phyloP scores from a whole-genome alignment of 2,329 filamentous ascomycete genomes.

The Calycina herbarum region DNA sequence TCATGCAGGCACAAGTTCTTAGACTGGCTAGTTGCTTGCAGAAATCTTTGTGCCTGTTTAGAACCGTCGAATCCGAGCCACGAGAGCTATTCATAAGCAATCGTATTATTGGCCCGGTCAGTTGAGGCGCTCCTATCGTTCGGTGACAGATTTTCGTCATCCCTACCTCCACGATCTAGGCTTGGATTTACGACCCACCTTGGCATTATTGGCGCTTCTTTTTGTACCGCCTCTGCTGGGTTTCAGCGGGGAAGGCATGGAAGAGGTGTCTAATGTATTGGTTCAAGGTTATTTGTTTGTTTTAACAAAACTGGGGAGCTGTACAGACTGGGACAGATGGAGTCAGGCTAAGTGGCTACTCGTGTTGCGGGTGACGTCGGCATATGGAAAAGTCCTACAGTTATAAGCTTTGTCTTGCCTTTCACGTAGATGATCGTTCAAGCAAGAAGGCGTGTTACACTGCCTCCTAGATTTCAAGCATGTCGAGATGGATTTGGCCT shows the following conservation, averaged over 20 bases:
- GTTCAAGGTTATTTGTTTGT: constrained; percentile 1
- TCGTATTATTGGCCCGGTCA: neutral
- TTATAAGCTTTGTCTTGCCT: constrained; percentile 11
- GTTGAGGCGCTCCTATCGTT: constrained; percentile 1
- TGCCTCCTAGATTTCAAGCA: constrained; percentile 7
- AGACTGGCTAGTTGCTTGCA: constrained; percentile 5
- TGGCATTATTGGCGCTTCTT: constrained; percentile 6
- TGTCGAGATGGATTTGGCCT: constrained; percentile 13
- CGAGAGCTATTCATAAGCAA: neutral
- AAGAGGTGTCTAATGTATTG: constrained; percentile 7
- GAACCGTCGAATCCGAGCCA: constrained; percentile 1
- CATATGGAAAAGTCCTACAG: neutral
- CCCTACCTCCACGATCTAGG: constrained; percentile 10
- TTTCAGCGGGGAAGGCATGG: constrained; percentile 9
- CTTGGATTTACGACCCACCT: constrained; percentile 6
- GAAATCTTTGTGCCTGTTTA: neutral
- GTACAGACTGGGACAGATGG: constrained; percentile 1
- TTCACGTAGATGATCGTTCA: constrained; percentile 9
- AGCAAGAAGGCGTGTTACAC: constrained; percentile 15
- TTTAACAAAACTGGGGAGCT: constrained; percentile 4
- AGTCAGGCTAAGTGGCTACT: constrained; percentile 3
- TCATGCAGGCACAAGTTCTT: constrained; percentile 3
- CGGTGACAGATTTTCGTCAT: constrained; percentile 7
- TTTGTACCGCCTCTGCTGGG: constrained; percentile 5
- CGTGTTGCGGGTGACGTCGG: constrained; percentile 4